Base-by-base conservation (phyloP, 495 filamentous ascomycete genomes). In the Aspergillus homomorphus region DNA sequence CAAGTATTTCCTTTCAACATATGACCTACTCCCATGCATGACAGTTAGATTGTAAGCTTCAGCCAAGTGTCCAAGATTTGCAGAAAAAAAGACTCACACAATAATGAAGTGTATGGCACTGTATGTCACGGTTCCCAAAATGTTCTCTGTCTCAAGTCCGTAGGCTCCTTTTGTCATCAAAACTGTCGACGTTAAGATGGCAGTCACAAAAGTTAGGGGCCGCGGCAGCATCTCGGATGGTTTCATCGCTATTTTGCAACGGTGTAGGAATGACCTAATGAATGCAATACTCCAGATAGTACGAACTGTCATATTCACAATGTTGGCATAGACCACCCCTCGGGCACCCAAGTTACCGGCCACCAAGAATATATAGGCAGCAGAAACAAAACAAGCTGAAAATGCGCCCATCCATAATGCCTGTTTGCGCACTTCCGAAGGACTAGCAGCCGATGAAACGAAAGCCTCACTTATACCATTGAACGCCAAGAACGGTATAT, bases 401-500 rank as follows among this genome's bases (percentile, higher is more conserved):
- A 96, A 94, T 2, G 67, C 79, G 4, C 81, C 79, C 92, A 98
- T 98, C 87, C 86, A 93, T 3, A 80, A 65, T 3, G 87, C 87
- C 72, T 99, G 94, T 3, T 62, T 68, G 28, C 88, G 82, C 16
- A 99, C 80, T 51, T 97, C 80, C 1, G 71, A 60, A 54, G 87
- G 74, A 5, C 78, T 86, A 0, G 94, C 92, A 20, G 93, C 87
- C 21, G 89, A 88, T 7, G 91, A 85, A 12, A 98, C 91, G 59
- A 98, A 98, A 0, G 93, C 90, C 73, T 99, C 94, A 2, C 86
- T 83, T 26, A 97, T 84, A 43, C 94, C 94, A 66, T 99, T 99
- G 60, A 96, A 71, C 1, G 92, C 95, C 0, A 99, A 77, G 6
- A 98, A 82, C 16, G 94, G 94, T 58, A 99, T 90, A 69, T 96